Evolutionary conservation across 176 grass and related monocot genomes (phyloP).

Genomic region (Cocos nucifera): DNA sequence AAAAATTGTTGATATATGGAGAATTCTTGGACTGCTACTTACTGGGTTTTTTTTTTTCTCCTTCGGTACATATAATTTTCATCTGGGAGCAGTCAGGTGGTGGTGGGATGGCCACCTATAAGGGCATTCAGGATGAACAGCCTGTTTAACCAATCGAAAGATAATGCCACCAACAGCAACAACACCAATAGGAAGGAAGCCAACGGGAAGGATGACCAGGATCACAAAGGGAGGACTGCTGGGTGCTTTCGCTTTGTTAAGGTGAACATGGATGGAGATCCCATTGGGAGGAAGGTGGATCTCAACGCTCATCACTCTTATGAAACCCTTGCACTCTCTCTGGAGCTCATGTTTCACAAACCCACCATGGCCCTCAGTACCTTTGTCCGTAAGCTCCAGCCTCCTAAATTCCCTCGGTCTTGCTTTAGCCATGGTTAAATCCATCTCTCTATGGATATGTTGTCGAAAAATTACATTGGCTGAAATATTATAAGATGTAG

Average conservation of each 20-base stretch:
- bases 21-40: too few species aligned
- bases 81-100: slow-evolving; percentile 23
- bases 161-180: not conserved
- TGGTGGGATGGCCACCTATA: slow-evolving; percentile 44
- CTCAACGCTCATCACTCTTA: slow-evolving; percentile 29
- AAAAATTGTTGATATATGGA: too few species aligned
- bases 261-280: slow-evolving; percentile 45
- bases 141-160: slow-evolving; percentile 38
- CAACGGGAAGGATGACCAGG: not conserved
- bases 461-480: too few species aligned
- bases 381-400: not conserved
- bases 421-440: too few species aligned
- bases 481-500: too few species aligned
- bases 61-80: too few species aligned
- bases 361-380: slow-evolving; percentile 2
- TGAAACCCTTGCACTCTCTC: slow-evolving; percentile 22
- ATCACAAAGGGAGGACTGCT: not conserved
- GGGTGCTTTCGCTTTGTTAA: slow-evolving; percentile 24
- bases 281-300: slow-evolving; percentile 41
- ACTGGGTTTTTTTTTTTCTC: too few species aligned
- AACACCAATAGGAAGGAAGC: not conserved
- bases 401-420: too few species aligned
- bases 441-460: too few species aligned
- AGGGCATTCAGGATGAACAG: slow-evolving; percentile 39
- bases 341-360: slow-evolving; percentile 36